Conservation (phyloP, 768 basidiomycete genomes). For the Chlorophyllum brunneum region DNA sequence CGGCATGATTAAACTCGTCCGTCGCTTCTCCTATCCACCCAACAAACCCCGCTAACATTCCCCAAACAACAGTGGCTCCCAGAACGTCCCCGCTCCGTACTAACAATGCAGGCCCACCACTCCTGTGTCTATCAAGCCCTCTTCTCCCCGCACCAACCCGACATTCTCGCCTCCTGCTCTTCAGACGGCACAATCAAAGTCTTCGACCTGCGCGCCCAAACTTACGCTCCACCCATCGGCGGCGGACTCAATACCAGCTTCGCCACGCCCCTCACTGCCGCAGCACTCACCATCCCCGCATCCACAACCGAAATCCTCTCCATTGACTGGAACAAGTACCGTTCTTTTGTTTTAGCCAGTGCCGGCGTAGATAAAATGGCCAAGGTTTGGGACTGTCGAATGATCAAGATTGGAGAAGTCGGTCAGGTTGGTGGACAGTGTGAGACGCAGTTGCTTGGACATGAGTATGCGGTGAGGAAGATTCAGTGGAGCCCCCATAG, state of each 20-base stretch:
- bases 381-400: conserved; percentile 85
- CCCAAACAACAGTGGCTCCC: conserved; percentile 70
- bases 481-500: conserved; percentile 87
- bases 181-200: conserved; percentile 82
- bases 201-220: conserved; percentile 71
- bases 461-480: conserved; percentile 88
- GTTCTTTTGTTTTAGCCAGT: conserved; percentile 71
- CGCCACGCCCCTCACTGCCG: conserved; percentile 62
- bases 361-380: conserved; percentile 74
- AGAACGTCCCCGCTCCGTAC: conserved; percentile 71
- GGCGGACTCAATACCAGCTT: conserved; percentile 49
- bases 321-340: conserved; percentile 93
- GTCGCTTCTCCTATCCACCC: conserved; percentile 25
- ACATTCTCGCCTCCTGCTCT: conserved; percentile 78
- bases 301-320: conserved; percentile 76
- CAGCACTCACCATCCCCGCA: conserved; percentile 75
- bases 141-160: conserved; percentile 90
- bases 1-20: conserved; percentile 80
- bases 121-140: conserved; percentile 87
- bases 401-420: conserved; percentile 58
- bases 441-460: conserved; percentile 69
- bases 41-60: conserved; percentile 7
- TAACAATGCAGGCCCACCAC: conserved; percentile 79
- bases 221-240: conserved; percentile 43
- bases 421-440: conserved; percentile 67